These are phyloP conservation scores for Fusarium xylarioides DNA, from an alignment of 2,329 filamentous ascomycete species.

Conservation along the genomic window DNA sequence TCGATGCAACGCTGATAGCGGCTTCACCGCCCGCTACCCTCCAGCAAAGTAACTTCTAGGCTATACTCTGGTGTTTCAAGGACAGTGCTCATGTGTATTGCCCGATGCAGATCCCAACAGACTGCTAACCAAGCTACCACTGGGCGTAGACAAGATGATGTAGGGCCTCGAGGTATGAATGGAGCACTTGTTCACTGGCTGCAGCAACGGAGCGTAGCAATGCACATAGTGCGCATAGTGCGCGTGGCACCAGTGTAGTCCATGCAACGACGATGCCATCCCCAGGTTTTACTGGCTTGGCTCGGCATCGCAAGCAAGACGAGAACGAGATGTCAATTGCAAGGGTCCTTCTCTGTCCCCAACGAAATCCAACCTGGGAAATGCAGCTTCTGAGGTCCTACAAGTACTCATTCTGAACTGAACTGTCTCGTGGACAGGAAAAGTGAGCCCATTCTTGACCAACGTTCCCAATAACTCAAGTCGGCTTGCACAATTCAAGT, in stretches of 20 bases:
- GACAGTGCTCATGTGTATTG: conserved; percentile 32
- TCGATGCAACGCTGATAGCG: conserved; percentile 36
- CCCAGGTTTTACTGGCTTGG: conserved; percentile 36
- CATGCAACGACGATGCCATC: conserved; percentile 22
- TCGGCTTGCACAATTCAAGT: no score
- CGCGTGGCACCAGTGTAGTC: conserved; percentile 43
- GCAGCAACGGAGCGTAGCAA: conserved; percentile 21
- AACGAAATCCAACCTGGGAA: conserved; percentile 22
- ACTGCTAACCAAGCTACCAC: conserved; percentile 20
- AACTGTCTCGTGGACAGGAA: conserved; percentile 20
- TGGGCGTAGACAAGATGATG: conserved; percentile 33
- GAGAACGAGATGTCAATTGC: conserved; percentile 6
- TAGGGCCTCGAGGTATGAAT: conserved; percentile 37
- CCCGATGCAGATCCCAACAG: conserved; percentile 39
- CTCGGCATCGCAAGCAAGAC: conserved; percentile 14
- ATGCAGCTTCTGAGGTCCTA: conserved; percentile 20
- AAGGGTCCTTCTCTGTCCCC: conserved; percentile 17
- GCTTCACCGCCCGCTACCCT: conserved; percentile 37
- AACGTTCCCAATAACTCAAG: no score
- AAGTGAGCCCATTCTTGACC: conserved; percentile 23
- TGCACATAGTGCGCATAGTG: conserved; percentile 30
- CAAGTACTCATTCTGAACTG: background rate
- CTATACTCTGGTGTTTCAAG: background rate
- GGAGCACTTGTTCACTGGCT: conserved; percentile 22
- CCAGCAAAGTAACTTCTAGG: conserved; percentile 24